Evolutionary conservation across 2,329 filamentous ascomycete genomes (phyloP), one percentile per base, ranked within the genome.

Genomic region (Dactylellina drechsleri): DNA sequence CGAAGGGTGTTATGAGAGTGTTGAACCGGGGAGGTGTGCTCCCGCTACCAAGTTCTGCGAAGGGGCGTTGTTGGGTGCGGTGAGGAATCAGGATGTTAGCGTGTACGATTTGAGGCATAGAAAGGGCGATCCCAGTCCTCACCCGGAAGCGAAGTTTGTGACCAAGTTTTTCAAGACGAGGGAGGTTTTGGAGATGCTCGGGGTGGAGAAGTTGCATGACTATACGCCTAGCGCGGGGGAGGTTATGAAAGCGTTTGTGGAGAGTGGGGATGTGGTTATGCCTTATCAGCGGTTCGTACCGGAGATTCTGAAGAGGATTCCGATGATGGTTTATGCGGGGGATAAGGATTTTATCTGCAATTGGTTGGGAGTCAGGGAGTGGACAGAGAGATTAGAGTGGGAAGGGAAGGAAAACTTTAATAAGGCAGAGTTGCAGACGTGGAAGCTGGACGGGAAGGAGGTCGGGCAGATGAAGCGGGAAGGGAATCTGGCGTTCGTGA

Each of bases 161-260:
- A 88, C 88, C 81, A 85, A 92, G 58, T 99, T 91, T 84, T 87
- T 99, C 78, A 97, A 97, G 87, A 87, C 92, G 83, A 82, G 86
- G 64, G 86, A 92, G 15, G 93, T 97, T 77, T 91, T 91, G 85
- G 87, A 93, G 80, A 92, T 93, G 49, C 87, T 98, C 28, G 95
- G 95, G 77, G 93, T 89, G 61, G 95, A 99, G 84, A 92, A 97
- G 68, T 92, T 97, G 68, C 86, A 88, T 78, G 88, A 86, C 81
- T 98, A 96, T 83, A 92, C 97, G 81, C 95, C 91, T 83, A 98
- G 94, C 89, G 98, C 98, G 87, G 93, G 95, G 80, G 92, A 98
- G 83, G 95, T 98, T 84, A 98, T 98, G 89, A 90, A 93, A 81
- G 96, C 97, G 87, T 99, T 99, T 87, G 85, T 97, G 70, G 93